phyloP scores from a whole-genome alignment of 2,329 filamentous ascomycete genomes.

The Aspergillus tubingensis region DNA sequence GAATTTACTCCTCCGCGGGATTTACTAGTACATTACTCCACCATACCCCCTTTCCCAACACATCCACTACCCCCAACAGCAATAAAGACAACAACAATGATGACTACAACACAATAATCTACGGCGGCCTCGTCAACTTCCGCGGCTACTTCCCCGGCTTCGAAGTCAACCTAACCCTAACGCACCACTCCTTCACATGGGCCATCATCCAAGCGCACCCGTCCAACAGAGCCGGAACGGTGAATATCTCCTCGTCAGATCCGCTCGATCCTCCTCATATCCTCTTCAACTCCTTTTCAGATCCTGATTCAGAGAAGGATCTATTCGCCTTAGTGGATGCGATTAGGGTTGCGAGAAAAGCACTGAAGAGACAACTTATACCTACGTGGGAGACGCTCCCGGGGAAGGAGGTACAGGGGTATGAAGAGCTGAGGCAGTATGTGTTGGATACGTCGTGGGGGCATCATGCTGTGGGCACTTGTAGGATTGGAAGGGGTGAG shows the following conservation, averaged over 20 bases:
- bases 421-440: conserved; percentile 50
- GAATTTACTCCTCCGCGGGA: conserved; percentile 54
- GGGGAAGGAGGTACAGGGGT: conserved; percentile 43
- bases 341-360: conserved; percentile 54
- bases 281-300: conserved; percentile 60
- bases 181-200: conserved; percentile 49
- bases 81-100: conserved; percentile 32
- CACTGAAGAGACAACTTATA: conserved; percentile 45
- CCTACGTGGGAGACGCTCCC: conserved; percentile 48
- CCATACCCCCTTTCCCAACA: conserved; percentile 39
- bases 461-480: conserved; percentile 60
- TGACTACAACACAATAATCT: conserved; percentile 57
- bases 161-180: conserved; percentile 45
- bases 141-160: conserved; percentile 53
- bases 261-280: conserved; percentile 66
- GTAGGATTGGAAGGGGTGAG: conserved; percentile 52
- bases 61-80: conserved; percentile 31
- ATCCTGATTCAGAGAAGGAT: conserved; percentile 50
- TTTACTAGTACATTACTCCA: conserved; percentile 47
- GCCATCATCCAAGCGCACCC: conserved; percentile 62
- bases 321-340: conserved; percentile 58
- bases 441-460: conserved; percentile 56
- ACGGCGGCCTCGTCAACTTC: conserved; percentile 58
- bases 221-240: conserved; percentile 63
- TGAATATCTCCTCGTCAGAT: conserved; percentile 62